These are phyloP conservation scores for Nigrospora osmanthi DNA, from an alignment of 2,329 filamentous ascomycete species.

Conservation along the genomic window DNA sequence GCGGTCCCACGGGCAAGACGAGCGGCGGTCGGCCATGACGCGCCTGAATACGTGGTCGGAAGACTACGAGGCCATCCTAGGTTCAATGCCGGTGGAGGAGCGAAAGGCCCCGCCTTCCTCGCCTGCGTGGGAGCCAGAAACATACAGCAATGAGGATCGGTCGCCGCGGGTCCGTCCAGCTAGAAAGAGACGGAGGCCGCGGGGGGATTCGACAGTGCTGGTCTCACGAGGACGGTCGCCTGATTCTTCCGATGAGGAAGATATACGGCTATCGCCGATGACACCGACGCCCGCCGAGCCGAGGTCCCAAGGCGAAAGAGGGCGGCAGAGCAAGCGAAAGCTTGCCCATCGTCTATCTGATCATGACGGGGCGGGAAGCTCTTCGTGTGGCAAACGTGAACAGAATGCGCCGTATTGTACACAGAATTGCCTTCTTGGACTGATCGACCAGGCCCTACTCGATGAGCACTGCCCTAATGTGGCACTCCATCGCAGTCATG, in stretches of 20 bases:
- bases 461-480: constrained; percentile 30
- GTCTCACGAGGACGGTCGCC: neutral
- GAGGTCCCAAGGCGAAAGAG: constrained; percentile 1
- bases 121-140: constrained; percentile 8
- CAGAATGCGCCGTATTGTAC: constrained; percentile 24
- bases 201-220: neutral
- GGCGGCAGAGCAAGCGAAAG: constrained; percentile 11
- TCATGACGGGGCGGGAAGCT: neutral
- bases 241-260: constrained; percentile 6
- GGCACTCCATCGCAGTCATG: constrained; percentile 17
- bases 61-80: constrained; percentile 16
- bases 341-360: constrained; percentile 3
- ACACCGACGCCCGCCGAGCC: constrained; percentile 6
- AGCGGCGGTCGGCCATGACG: constrained; percentile 5
- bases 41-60: constrained; percentile 10
- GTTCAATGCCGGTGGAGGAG: constrained; percentile 11
- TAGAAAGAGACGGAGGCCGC: neutral
- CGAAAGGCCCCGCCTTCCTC: constrained; percentile 6
- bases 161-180: constrained; percentile 4
- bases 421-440: constrained; percentile 27
- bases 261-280: constrained; percentile 4
- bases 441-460: constrained; percentile 19
- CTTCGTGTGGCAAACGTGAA: neutral
- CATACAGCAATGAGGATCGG: constrained; percentile 10
- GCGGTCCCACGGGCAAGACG: constrained; percentile 9